These are phyloP conservation scores for Candida argentea DNA, from an alignment of 805 yeast species.

Conservation along the genomic window DNA sequence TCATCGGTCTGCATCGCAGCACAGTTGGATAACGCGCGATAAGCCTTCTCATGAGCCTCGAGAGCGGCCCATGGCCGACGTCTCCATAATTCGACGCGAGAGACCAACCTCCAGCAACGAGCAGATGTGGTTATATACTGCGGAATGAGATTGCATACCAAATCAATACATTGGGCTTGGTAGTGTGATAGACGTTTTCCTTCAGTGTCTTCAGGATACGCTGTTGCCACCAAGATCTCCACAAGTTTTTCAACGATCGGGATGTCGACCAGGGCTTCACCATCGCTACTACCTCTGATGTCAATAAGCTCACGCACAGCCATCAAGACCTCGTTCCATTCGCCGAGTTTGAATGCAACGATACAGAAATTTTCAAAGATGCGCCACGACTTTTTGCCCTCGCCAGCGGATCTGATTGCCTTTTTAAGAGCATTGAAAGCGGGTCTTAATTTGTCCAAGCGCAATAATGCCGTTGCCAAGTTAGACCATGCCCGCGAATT, in stretches of 20 bases:
- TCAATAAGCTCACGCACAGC: constrained; percentile 61
- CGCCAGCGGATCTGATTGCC: constrained; percentile 62
- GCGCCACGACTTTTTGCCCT: constrained; percentile 68
- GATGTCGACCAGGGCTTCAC: constrained; percentile 62
- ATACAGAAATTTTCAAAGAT: constrained; percentile 81
- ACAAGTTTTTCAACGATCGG: constrained; percentile 67
- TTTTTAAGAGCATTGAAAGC: constrained; percentile 79
- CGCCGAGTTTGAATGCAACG: constrained; percentile 72
- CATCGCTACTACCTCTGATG: constrained; percentile 41
- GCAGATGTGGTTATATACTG: constrained; percentile 55
- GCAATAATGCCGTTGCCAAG: constrained; percentile 68
- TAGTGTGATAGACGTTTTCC: constrained; percentile 41
- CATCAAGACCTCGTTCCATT: constrained; percentile 79
- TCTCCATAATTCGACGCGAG: constrained; percentile 82
- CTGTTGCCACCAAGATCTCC: constrained; percentile 47
- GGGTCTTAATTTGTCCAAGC: constrained; percentile 54
- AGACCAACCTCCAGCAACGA: constrained; percentile 74
- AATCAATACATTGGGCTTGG: constrained; percentile 60
- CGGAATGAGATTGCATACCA: constrained; percentile 63
- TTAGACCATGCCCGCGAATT: constrained; percentile 87
- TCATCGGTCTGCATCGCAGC: constrained; percentile 59
- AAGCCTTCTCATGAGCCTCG: constrained; percentile 80
- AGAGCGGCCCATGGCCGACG: constrained; percentile 79
- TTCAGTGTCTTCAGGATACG: constrained; percentile 29
- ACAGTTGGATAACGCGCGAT: constrained; percentile 54